These are phyloP conservation scores for Penicillium sp. DNA, from an alignment of 2,329 filamentous ascomycete genomes.

Conservation along the genomic window DNA sequence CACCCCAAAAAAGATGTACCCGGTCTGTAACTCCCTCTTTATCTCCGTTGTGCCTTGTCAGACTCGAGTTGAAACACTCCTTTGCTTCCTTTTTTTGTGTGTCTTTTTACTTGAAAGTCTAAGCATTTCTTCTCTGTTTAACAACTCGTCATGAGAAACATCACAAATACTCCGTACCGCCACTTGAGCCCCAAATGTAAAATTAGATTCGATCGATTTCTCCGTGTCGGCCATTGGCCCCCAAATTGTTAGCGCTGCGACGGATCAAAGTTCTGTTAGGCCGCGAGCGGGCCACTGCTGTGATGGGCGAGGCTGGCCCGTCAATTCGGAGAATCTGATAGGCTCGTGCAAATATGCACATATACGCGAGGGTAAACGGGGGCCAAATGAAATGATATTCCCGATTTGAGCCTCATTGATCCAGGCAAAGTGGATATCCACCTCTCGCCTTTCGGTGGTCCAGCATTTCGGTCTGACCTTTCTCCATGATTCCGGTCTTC, in stretches of 20 bases:
- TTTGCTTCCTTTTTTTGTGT: background rate
- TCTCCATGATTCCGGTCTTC: too few species aligned
- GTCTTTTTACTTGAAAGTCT: too few species aligned
- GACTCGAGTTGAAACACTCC: background rate
- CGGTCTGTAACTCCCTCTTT: background rate
- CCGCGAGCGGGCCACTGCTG: background rate
- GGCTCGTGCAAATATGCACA: background rate
- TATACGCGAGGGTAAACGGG: background rate
- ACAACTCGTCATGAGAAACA: background rate
- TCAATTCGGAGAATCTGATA: background rate
- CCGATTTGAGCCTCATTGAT: conserved; percentile 5
- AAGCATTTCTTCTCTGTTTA: too few species aligned
- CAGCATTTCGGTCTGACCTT: too few species aligned
- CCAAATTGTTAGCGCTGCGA: background rate
- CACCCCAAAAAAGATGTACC: background rate
- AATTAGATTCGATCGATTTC: conserved; percentile 12
- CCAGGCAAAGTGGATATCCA: background rate
- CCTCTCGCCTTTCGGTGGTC: too few species aligned
- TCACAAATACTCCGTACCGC: background rate
- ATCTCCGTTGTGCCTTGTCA: too few species aligned
- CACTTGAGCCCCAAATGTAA: background rate
- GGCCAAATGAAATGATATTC: background rate
- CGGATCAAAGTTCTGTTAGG: background rate
- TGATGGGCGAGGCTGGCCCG: background rate
- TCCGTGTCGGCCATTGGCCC: conserved; percentile 2